phyloP scores from a whole-genome alignment of 116 monocot genomes.

The Dioscorea cayenensis region DNA sequence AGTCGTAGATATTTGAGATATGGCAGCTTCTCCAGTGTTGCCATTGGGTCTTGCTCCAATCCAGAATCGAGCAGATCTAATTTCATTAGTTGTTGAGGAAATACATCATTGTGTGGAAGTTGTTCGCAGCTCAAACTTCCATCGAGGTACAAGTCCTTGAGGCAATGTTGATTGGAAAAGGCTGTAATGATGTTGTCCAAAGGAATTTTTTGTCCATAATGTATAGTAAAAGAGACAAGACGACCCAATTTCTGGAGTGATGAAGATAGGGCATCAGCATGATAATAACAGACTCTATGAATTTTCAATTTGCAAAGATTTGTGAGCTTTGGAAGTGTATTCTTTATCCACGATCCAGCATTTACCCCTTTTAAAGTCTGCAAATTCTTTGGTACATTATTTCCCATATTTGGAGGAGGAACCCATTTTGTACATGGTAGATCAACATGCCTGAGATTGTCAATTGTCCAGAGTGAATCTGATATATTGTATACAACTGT shows the following conservation, averaged over 20 bases:
- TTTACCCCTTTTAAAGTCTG: too few species aligned
- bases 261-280: too few species aligned
- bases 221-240: constrained; percentile 2
- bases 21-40: constrained; percentile 2
- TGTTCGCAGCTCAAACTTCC: not conserved
- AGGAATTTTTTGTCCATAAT: not conserved
- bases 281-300: too few species aligned
- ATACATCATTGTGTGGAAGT: not conserved
- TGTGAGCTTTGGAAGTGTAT: too few species aligned
- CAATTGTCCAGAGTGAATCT: not conserved
- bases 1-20: not conserved
- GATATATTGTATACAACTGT: not conserved
- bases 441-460: constrained; percentile 3
- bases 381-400: too few species aligned
- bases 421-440: not conserved
- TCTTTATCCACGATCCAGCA: too few species aligned
- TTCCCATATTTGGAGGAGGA: not conserved
- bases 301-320: too few species aligned
- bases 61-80: not conserved
- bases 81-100: constrained; percentile 13
- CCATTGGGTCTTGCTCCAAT: not conserved
- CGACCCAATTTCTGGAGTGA: not conserved
- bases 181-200: not conserved
- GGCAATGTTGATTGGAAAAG: not conserved
- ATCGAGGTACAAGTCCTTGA: not conserved